A percentile compares a stretch with the other conserved stretches of the same genome.
Conservation (phyloP, 305 asterid species). For the Petunia hybrid region DNA sequence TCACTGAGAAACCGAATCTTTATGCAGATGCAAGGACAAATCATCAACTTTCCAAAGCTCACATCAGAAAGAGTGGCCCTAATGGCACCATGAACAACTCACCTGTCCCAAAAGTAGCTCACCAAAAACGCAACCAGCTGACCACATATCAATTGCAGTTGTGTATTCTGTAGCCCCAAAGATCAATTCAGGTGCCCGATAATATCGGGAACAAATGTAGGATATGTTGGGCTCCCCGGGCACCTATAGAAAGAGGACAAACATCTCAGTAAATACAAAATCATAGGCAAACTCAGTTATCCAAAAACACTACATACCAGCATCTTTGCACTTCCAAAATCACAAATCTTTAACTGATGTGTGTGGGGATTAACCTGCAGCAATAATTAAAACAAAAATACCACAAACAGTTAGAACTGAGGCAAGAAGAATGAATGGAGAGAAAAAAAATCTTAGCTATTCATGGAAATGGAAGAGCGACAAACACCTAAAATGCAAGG, state of each 20-base stretch:
- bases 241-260: conserved; percentile 51
- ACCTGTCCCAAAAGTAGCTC: conserved; percentile 86
- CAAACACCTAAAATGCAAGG: conserved; percentile 11
- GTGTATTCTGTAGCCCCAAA: conserved; percentile 84
- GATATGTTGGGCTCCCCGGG: conserved; percentile 85
- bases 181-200: conserved; percentile 82
- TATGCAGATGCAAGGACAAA: neutral
- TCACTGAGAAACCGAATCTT: neutral
- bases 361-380: conserved; percentile 83
- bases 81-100: conserved; percentile 30
- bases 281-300: conserved; percentile 2
- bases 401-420: conserved; percentile 8
- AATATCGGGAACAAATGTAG: conserved; percentile 82
- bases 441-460: neutral
- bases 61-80: neutral
- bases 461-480: neutral
- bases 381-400: conserved; percentile 26
- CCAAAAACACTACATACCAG: conserved; percentile 56
- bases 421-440: neutral
- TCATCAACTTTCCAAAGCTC: conserved; percentile 6
- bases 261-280: conserved; percentile 18
- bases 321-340: conserved; percentile 94
- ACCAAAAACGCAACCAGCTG: conserved; percentile 83
- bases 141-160: conserved; percentile 87
- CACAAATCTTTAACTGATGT: conserved; percentile 86